Base-by-base conservation (phyloP, 139 green algal genomes). In the Chlamydomonas asymmetrica region DNA sequence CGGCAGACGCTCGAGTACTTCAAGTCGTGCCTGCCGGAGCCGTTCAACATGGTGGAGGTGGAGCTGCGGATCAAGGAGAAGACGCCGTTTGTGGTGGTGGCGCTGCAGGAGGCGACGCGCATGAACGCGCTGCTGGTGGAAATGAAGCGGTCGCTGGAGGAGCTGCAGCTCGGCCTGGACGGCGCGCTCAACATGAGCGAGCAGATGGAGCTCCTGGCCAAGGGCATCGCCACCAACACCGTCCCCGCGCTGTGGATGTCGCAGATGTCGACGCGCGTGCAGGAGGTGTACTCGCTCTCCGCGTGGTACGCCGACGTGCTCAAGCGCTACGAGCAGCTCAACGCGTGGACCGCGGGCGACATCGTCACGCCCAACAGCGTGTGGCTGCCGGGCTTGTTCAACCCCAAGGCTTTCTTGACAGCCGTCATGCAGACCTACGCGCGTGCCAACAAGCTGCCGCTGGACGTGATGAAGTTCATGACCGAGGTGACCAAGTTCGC, bases 361-460 rank as follows among this genome's bases (percentile, higher is more conserved):
- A 79, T 95, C 23, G 66, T 87, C 41, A 88, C 82, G 10, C 92
- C 91, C 25, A 68, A 82, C 59, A 85, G 43, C 39, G 86, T 94
- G 25, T 97, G 92, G 91, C 82, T 97, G 37, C 86, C 89, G 39
- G 91, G 91, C 18, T 73, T 97, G 37, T 95, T 97, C 84, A 97
- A 97, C 81, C 87, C 92, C 65, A 95, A 97, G 89, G 92, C 92
- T 37, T 97, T 94, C 86, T 75, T 97, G 34, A 95, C 92, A 4
- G 89, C 92, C 9, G 92, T 97, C 41, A 93, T 94, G 88, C 92
- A 97, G 88, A 92, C 86, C 29, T 94, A 92, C 74, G 92, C 92
- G 6, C 89, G 92, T 40, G 84, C 85, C 62, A 90, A 94, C 82
- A 88, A 90, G 75, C 82, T 94, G 72, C 92, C 92, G 16, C 80